Conservation (phyloP, 2,329 filamentous ascomycete genomes). For the Fusarium nodosum region DNA sequence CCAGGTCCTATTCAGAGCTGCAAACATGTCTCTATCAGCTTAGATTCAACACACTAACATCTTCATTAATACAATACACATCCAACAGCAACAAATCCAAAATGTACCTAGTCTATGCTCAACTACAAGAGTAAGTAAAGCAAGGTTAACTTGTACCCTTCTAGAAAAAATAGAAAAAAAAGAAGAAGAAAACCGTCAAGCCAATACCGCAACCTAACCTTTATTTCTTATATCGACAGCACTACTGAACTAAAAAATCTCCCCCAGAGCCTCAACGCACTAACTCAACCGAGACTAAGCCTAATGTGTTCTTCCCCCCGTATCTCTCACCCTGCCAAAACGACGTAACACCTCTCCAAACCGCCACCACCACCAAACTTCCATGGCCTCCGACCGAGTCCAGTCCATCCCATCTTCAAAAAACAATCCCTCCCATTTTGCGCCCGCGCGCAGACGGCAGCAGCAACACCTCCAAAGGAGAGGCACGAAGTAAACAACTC, state of each 20-base stretch:
- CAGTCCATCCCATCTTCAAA: conserved; percentile 1
- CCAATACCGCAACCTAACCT: conserved; percentile 4
- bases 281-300: conserved; percentile 20
- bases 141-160: too few relatives aligned
- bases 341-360: conserved; percentile 37
- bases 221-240: conserved; percentile 5
- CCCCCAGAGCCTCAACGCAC: conserved; percentile 31
- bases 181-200: neutral
- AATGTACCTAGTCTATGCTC: too few relatives aligned
- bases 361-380: conserved; percentile 17
- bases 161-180: neutral
- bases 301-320: conserved; percentile 21
- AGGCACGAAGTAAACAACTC: neutral
- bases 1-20: neutral
- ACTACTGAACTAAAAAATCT: neutral
- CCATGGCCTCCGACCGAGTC: neutral
- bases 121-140: too few relatives aligned
- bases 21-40: neutral
- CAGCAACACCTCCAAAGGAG: neutral
- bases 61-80: neutral
- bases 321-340: conserved; percentile 19
- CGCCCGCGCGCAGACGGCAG: conserved; percentile 34
- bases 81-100: neutral
- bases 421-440: conserved; percentile 17
- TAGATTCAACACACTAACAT: neutral